Percentiles rank a stretch among this genome's conserved stretches.
These are phyloP conservation scores for Pichia kluyveri DNA, from an alignment of 805 yeast genomes.

Conservation along the genomic window DNA sequence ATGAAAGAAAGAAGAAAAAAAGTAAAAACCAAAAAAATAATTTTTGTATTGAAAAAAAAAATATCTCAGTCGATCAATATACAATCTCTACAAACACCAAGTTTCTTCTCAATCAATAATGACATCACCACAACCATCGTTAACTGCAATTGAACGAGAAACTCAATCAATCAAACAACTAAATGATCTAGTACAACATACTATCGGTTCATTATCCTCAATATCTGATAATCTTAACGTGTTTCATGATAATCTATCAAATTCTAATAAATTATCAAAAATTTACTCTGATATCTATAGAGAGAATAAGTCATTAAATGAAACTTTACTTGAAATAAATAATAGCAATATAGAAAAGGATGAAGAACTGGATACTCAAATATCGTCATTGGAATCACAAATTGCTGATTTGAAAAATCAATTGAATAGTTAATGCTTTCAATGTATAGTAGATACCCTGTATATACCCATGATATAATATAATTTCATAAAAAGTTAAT, in stretches of 20 bases:
- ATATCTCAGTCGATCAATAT: not conserved
- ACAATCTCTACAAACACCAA: not conserved
- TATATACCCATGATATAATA: not conserved
- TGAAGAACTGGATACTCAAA: not conserved
- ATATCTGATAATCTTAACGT: not conserved
- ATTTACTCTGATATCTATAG: slow-evolving; percentile 1
- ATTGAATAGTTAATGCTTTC: not conserved
- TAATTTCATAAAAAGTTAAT: not conserved
- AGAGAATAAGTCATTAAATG: not conserved
- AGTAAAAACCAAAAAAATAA: not conserved
- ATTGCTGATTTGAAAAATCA: not conserved
- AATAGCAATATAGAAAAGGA: not conserved
- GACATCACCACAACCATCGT: no score
- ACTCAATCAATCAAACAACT: not conserved
- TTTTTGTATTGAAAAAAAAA: not conserved
- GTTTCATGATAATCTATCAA: not conserved
- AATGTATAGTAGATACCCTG: not conserved
- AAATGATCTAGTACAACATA: not conserved
- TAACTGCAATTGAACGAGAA: not conserved
- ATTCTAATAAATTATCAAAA: not conserved
- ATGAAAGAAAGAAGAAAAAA: not conserved
- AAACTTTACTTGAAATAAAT: not conserved
- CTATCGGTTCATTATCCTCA: not conserved
- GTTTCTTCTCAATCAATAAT: no score
- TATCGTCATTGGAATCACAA: not conserved